Evolutionary conservation across 2,329 filamentous ascomycete species (phyloP), one percentile per base, ranked within the genome.

Genomic region (Podosphaera xanthii): DNA sequence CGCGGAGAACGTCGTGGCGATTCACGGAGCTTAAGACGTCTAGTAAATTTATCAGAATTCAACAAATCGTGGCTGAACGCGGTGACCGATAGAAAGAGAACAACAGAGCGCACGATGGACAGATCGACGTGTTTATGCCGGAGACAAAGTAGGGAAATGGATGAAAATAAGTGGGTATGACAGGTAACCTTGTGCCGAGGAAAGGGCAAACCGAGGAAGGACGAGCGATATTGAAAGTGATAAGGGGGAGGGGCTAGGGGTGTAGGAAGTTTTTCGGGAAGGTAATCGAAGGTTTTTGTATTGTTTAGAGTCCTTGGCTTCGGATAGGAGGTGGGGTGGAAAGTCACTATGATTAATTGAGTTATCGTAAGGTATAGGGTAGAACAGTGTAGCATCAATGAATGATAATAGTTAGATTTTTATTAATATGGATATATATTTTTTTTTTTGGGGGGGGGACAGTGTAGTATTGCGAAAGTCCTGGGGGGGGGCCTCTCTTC

Each of bases 1-100:
- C 53, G 53, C 40, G 40, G 40, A 44, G 40, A 14, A 61, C 58
- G 38, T 22, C 8, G 50, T 56, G 50, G 58, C 55, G 60, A 61
- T 61, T 50, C 57, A 48, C 14, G 31, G 10, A 48, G 36, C 33
- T 44, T 12, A 4, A 12, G 40, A 44, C 40, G 40, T 44, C 40
- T 14, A 44, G n/a, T 44, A 8, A 44, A 44, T 44, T 44, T 44
- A 12, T 44, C n/a, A 12, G 53, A 38, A 22, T n/a, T 42, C 31
- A 31, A 36, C 49, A 40, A 30, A 40, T 12, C 14, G 22, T 36
- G 46, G 34, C 53, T 9, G 44, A 10, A 2, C n/a, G 5, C 38
- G 12, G 34, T 40, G 4, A 36, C 4, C 5, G n/a, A 35, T 3
- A 33, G n/a, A 35, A 9, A 14, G 49, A 53, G 7, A 22, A 58